These are phyloP conservation scores for Lindgomyces ingoldianus DNA, from an alignment of 495 filamentous ascomycete species.

Conservation along the genomic window DNA sequence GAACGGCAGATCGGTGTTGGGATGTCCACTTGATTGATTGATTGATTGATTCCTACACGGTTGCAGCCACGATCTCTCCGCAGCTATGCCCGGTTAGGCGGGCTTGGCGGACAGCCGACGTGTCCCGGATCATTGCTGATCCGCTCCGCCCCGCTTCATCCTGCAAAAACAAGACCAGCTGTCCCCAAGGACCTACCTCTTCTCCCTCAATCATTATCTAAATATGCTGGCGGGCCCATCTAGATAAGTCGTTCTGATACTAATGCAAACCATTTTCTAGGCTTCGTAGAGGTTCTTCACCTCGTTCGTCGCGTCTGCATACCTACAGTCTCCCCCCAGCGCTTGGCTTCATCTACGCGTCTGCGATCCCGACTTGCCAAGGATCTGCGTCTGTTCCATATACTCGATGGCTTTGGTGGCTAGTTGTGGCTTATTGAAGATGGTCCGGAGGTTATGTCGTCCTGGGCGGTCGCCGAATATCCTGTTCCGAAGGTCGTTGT, in stretches of 20 bases:
- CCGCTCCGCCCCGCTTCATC: slow-evolving; percentile 1
- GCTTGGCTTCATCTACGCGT: slow-evolving; percentile 51
- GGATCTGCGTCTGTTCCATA: slow-evolving; percentile 2
- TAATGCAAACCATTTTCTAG: slow-evolving; percentile 2
- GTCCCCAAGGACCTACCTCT: neutral
- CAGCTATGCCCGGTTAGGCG: neutral
- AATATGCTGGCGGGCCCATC: neutral
- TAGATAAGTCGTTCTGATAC: slow-evolving; percentile 2
- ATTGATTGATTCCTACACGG: neutral
- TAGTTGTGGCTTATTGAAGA: slow-evolving; percentile 14
- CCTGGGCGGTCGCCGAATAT: slow-evolving; percentile 4
- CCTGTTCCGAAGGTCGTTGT: slow-evolving; percentile 15
- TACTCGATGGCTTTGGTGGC: slow-evolving; percentile 16
- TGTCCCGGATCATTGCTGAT: neutral
- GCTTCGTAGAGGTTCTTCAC: neutral
- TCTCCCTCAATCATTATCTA: neutral
- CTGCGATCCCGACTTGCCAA: slow-evolving; percentile 43
- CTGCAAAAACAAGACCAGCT: neutral
- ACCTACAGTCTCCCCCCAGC: slow-evolving; percentile 34
- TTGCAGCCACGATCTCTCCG: neutral
- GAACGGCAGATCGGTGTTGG: too few species aligned
- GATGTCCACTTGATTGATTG: neutral
- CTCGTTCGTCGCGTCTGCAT: slow-evolving; percentile 4
- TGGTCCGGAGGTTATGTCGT: slow-evolving; percentile 11
- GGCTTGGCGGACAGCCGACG: slow-evolving; percentile 3